Evolutionary conservation across 176 grass and related monocot genomes (phyloP).

Genomic region (Phragmites australis): DNA sequence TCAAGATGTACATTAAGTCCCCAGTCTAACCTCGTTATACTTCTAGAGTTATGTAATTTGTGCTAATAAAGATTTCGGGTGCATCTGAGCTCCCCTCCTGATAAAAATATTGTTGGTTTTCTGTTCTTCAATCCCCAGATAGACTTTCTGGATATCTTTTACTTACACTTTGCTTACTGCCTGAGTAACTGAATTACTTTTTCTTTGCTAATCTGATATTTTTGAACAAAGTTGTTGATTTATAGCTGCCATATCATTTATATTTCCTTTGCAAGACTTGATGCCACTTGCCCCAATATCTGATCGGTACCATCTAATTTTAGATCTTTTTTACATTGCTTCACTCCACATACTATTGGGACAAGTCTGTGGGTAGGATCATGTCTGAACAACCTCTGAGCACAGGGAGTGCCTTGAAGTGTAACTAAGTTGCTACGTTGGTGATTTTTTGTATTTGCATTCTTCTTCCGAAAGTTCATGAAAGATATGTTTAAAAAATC

Average conservation of each 20-base stretch:
- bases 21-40: neutral
- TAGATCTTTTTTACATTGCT: neutral
- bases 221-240: neutral
- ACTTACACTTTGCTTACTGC: neutral
- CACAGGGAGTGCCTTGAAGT: neutral
- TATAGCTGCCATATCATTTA: neutral
- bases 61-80: neutral
- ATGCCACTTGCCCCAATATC: conserved; percentile 6
- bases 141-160: neutral
- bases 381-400: conserved; percentile 4
- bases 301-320: conserved; percentile 30
- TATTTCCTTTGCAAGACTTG: neutral
- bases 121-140: conserved; percentile 6
- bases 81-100: neutral
- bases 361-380: neutral
- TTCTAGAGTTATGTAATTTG: neutral
- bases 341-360: neutral
- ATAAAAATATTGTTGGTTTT: neutral
- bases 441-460: conserved; percentile 20
- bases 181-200: conserved; percentile 6
- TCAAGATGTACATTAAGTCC: neutral
- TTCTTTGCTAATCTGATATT: neutral
- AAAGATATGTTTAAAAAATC: neutral
- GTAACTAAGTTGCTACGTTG: neutral
- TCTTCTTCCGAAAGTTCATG: conserved; percentile 3